Evolutionary conservation across 176 grass and related monocot genomes (phyloP), one percentile per base, ranked within the genome.

Genomic region (Miscanthus lutarioriparius): DNA sequence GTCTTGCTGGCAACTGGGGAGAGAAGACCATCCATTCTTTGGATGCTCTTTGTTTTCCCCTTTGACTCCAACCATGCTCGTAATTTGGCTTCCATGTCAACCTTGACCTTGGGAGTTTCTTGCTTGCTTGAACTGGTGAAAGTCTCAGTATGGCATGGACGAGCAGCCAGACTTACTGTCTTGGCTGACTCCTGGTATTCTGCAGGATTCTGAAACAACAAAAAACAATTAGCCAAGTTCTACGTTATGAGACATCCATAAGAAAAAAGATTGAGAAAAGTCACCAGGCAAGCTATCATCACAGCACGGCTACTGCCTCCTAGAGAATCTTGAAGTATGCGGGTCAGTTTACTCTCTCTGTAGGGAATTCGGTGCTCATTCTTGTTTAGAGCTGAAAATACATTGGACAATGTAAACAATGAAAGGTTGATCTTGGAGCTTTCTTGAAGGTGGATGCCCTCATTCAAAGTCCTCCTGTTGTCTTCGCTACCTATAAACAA

Each of bases 271-370:
- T 35, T 47, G 13, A n/a, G 32, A 63, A 69, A 84, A 65, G 44
- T 86, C 86, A 96, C 93, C 70, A 99, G 88, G 76, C 93, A 99
- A 43, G 96, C 96, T 83, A 96, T 85, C 96, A 99, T 99, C 72
- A 96, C 68, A 32, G 88, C 75, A 13, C 23, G 79, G 81, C 90
- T 96, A 44, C 90, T 89, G 68, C 96, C 93, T 81, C 96, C 96
- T 27, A 99, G 67, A 5, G 96, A 99, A 49, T 99, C 93, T 78
- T 92, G 93, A 68, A 99, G 74, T 80, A 99, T 96, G 48, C 93
- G 89, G 41, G 96, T 99, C 51, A 99, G 44, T 86, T 94, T 99
- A 85, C 93, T 96, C 77, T 94, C 91, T 44, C 96, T 83, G 26
- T 92, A 99, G 11, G 96, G 96, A 81, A 99, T 89, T 14, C 92